phyloP scores from a whole-genome alignment of 2,329 filamentous ascomycete species.

The Exserohilum rostratum region DNA sequence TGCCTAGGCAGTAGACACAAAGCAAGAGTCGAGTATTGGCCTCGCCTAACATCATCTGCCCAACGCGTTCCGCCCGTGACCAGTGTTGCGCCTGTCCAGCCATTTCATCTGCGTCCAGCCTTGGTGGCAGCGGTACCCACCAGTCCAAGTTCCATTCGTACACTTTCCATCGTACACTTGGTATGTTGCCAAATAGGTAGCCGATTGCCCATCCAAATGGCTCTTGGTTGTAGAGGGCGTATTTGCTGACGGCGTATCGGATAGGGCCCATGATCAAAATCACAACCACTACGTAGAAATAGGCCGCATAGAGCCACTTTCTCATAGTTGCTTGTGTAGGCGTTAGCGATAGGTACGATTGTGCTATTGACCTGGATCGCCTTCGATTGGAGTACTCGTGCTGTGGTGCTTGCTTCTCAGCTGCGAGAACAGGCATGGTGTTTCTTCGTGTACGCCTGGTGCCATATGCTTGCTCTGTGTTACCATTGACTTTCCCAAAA shows the following conservation, averaged over 20 bases:
- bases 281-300: slow-evolving; percentile 73
- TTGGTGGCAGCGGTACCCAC: slow-evolving; percentile 76
- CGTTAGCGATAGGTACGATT: slow-evolving; percentile 81
- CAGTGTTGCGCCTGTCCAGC: slow-evolving; percentile 14
- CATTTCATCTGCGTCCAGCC: slow-evolving; percentile 30
- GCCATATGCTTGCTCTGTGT: slow-evolving; percentile 4
- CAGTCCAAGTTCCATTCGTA: slow-evolving; percentile 69
- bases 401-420: slow-evolving; percentile 27
- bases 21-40: slow-evolving; percentile 83
- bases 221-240: slow-evolving; percentile 74
- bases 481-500: slow-evolving; percentile 15
- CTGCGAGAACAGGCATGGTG: slow-evolving; percentile 39
- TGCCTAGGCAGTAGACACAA: slow-evolving; percentile 72
- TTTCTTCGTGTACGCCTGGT: slow-evolving; percentile 38
- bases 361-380: slow-evolving; percentile 47
- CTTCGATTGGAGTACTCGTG: slow-evolving; percentile 31
- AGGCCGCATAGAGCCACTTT: slow-evolving; percentile 83
- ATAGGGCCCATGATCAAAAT: slow-evolving; percentile 73
- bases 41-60: slow-evolving; percentile 69
- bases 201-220: slow-evolving; percentile 91
- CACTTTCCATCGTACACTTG: slow-evolving; percentile 73
- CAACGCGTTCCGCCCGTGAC: slow-evolving; percentile 64
- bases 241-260: slow-evolving; percentile 68
- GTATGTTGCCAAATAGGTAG: slow-evolving; percentile 83
- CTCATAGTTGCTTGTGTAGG: slow-evolving; percentile 74